These are phyloP conservation scores for Colletotrichum sp. DNA, from an alignment of 2,329 filamentous ascomycete species.

Conservation along the genomic window DNA sequence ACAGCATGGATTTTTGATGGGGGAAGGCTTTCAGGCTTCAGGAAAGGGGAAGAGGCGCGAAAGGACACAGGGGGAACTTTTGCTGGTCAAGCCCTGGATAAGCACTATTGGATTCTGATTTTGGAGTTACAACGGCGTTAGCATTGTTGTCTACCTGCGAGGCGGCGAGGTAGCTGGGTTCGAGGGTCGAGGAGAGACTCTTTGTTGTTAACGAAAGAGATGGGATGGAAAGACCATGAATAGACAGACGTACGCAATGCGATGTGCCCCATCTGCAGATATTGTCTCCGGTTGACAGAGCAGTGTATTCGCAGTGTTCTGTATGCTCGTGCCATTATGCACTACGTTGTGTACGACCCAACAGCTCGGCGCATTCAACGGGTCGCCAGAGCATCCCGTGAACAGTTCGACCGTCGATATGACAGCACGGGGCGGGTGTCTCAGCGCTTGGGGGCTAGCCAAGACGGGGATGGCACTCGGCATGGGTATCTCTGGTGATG, in stretches of 20 bases:
- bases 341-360: background rate
- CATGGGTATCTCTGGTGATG: background rate
- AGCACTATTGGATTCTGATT: background rate
- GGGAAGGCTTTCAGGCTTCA: background rate
- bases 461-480: background rate
- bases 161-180: background rate
- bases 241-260: background rate
- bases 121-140: slow-evolving; percentile 6
- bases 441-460: background rate
- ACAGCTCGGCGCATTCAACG: background rate
- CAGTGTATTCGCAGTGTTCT: background rate
- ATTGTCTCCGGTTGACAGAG: background rate
- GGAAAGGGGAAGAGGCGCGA: background rate
- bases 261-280: background rate
- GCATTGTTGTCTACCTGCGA: background rate
- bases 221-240: background rate
- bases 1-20: background rate
- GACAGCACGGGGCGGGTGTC: background rate
- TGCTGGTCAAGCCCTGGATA: slow-evolving; percentile 11
- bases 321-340: background rate
- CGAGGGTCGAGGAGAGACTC: background rate
- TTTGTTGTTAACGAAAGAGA: background rate
- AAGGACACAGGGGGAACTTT: background rate
- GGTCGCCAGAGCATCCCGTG: background rate
- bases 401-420: background rate